Base-by-base conservation (phyloP, 345 rosid genomes). In the Nephelium lappaceum region DNA sequence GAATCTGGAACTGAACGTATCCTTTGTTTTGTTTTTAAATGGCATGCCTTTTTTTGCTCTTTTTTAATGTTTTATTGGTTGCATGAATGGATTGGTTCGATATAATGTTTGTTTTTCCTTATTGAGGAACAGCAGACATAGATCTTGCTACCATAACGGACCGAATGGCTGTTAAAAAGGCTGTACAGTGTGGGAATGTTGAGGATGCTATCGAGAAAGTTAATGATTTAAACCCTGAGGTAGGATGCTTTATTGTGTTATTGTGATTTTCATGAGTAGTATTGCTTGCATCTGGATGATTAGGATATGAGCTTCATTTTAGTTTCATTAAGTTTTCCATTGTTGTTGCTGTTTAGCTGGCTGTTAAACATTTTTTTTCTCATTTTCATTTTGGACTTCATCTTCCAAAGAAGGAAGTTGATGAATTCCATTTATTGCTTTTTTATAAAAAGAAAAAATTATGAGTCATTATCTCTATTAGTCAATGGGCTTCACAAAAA, bases 1-100 rank as follows among this genome's bases (percentile, higher is more conserved):
- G 99, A 97, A 75, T 97, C 98, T 75, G 99, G 98, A 83, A 91
- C 98, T 12, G 93, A 90, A 78, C 97, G 98, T 97, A 97, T 94
- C 98, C 91, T 81, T 78, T 18, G 3, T 51, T 41, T 38, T 12
- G 1, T 41, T 12, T 42, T 53, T 6, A 5, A 64, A 27, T 8
- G 2, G 0, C 31, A n/a, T 43, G 24, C 11, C 14, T 63, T 8
- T 65, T 70, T 10, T 62, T 42, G 23, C 64, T 77, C 5, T 14
- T 67, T 4, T 67, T 38, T 23, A 0, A 5, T 57, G 0, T 11
- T 78, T 66, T 49, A 41, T 41, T 51, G 53, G 24, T 76, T 5
- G 60, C 25, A 47, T 9, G 7, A 78, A 74, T 8, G 76, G 76
- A 21, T 77, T 27, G 43, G 47, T 71, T 69, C 5, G 39, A 27